phyloP scores from a whole-genome alignment of 495 filamentous ascomycete genomes.

The Hyaloscypha bicolor region DNA sequence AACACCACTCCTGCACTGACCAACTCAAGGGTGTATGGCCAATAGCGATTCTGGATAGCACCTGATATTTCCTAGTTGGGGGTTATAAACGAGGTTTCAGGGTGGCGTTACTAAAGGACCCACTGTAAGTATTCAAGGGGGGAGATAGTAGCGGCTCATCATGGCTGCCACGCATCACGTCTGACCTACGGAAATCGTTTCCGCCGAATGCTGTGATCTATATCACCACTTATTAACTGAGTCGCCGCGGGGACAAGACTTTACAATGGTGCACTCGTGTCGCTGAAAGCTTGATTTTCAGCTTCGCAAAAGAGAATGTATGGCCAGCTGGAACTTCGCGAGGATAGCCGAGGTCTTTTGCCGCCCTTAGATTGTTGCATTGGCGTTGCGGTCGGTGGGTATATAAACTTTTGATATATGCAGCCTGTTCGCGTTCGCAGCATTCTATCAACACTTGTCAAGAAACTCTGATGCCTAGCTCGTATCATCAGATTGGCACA shows the following conservation, averaged over 20 bases:
- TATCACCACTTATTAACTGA: background rate
- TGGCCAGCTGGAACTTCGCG: background rate
- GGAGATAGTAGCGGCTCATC: slow-evolving; percentile 2
- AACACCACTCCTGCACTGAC: too few relatives aligned
- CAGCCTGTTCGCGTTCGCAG: background rate
- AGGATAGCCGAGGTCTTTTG: background rate
- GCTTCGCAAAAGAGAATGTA: background rate
- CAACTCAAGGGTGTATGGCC: too few relatives aligned
- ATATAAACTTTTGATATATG: slow-evolving; percentile 6
- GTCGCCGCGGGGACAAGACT: background rate
- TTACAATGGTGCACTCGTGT: background rate
- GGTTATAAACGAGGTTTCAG: too few relatives aligned
- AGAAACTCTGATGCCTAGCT: background rate
- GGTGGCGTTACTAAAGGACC: too few relatives aligned
- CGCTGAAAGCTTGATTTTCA: slow-evolving; percentile 1
- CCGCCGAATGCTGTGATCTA: background rate
- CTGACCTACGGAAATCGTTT: background rate
- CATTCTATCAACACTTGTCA: background rate
- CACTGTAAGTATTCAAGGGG: too few relatives aligned
- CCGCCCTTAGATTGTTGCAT: background rate
- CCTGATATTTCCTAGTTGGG: too few relatives aligned
- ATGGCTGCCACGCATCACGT: background rate
- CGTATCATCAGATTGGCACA: slow-evolving; percentile 3
- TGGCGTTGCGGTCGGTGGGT: background rate
- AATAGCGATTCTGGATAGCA: too few relatives aligned